Evolutionary conservation across 495 filamentous ascomycete species (phyloP), one percentile per base, ranked within the genome.

Genomic region (Penicillium cataractarum): DNA sequence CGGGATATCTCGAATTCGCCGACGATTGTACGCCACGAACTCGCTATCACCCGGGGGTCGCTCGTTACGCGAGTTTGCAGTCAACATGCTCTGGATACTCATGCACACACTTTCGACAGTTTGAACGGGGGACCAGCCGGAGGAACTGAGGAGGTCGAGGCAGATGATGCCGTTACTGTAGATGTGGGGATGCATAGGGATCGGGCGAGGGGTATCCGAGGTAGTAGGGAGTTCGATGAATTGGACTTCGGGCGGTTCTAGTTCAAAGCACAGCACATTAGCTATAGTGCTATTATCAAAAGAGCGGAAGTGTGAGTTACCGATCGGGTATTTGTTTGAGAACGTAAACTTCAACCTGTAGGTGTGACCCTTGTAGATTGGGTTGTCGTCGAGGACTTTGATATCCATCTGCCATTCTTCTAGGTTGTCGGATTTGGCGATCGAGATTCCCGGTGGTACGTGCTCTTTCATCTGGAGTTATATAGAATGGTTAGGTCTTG

Each of bases 141-240:
- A 87, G 3, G 78, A 79, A 59, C 92, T 91, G 19, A 99, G 89
- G 0, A 99, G 88, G 66, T 99, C 96, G 24, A 99, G 89, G 69
- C 95, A 99, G 71, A 99, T 99, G 73, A 97, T 93, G 55, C 95
- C 95, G 74, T 99, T 99, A 63, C 90, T 93, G 77, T 99, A 99
- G 73, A 99, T 90, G 79, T 99, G 95, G 1, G 95, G 95, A 66
- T 99, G 95, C 69, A 97, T 95, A 1, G 95, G 95, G 65, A 99
- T 95, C 6, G 89, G 84, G 50, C 89, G 87, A 24, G 71, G 73
- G 1, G 76, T 74, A 40, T 85, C 76, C 40, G 85, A 71, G 7
- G 73, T 50, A 33, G 52, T 39, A 15, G 74, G 51, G 57, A 85
- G 74, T 65, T 85, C 79, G 51, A 92, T 83, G 73, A 99, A 99